These are phyloP conservation scores for Fusarium beomiforme DNA, from an alignment of 2,329 filamentous ascomycete genomes.

Conservation along the genomic window DNA sequence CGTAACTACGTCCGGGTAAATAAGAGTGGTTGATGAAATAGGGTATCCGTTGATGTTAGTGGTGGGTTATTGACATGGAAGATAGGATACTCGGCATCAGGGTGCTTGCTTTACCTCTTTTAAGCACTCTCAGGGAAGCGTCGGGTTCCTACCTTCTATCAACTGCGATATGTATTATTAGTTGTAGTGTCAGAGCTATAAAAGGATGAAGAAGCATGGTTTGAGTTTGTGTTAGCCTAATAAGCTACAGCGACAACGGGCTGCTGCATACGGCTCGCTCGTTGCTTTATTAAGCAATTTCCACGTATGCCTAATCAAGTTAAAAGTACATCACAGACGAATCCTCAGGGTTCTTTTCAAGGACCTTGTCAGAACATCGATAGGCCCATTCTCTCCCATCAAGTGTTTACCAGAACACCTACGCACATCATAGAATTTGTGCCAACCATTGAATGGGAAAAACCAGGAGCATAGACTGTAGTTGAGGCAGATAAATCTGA, in stretches of 20 bases:
- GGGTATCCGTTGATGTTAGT: neutral
- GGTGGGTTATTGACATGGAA: too few species aligned
- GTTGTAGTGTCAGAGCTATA: neutral
- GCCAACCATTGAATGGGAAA: neutral
- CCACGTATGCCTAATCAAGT: too few species aligned
- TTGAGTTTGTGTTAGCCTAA: accelerated
- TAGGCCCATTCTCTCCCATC: too few species aligned
- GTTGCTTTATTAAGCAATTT: neutral
- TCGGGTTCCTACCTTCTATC: neutral
- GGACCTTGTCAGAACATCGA: neutral
- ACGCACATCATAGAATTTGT: neutral
- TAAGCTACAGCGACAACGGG: neutral
- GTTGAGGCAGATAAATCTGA: neutral
- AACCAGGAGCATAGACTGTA: neutral
- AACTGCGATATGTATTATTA: accelerated
- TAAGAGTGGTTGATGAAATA: neutral
- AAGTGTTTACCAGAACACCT: neutral
- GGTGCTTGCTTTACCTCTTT: neutral
- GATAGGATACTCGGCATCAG: too few species aligned
- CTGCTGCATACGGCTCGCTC: neutral
- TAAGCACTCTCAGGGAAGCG: neutral
- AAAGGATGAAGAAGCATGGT: neutral
- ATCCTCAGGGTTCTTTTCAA: neutral
- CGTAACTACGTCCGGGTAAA: neutral
- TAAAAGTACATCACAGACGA: neutral